Conservation (phyloP, 164 flowering plant genomes). For the Protea cynaroides region DNA sequence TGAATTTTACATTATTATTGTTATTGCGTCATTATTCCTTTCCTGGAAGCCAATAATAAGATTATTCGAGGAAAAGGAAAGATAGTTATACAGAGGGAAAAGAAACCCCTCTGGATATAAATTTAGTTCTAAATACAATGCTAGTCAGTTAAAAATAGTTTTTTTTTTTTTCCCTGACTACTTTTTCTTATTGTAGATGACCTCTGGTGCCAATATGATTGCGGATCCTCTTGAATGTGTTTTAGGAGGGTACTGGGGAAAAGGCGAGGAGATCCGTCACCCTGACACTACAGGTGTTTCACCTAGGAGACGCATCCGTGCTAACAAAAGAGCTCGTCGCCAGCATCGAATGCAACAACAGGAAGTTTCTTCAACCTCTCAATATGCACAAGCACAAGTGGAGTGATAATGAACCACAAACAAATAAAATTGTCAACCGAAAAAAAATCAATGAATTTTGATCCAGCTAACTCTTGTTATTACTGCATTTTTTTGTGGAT, state of each 20-base stretch:
- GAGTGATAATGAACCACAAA: not conserved
- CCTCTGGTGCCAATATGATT: slow-evolving; percentile 15
- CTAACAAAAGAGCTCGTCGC: slow-evolving; percentile 38
- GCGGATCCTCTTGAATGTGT: slow-evolving; percentile 49
- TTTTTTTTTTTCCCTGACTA: not conserved
- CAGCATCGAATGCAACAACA: slow-evolving; percentile 26
- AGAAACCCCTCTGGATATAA: too few species aligned
- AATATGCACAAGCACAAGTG: not conserved
- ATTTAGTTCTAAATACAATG: too few species aligned
- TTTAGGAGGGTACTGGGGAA: slow-evolving; percentile 40
- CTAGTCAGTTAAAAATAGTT: too few species aligned
- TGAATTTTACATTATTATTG: too few species aligned
- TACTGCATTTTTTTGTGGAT: not conserved
- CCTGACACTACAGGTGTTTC: slow-evolving; percentile 13
- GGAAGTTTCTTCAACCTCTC: slow-evolving; percentile 8
- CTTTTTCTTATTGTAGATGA: slow-evolving; percentile 24
- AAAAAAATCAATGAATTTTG: not conserved
- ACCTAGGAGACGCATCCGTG: slow-evolving; percentile 24
- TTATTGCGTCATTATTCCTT: too few species aligned
- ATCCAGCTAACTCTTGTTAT: not conserved
- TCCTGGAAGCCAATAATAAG: too few species aligned
- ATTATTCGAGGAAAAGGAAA: too few species aligned
- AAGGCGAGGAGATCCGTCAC: slow-evolving; percentile 29
- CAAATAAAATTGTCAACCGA: not conserved
- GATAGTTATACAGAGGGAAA: too few species aligned